Evolutionary conservation across 108 stramenopile genomes (phyloP).

Genomic region (Nannochloropsis oceanica): DNA sequence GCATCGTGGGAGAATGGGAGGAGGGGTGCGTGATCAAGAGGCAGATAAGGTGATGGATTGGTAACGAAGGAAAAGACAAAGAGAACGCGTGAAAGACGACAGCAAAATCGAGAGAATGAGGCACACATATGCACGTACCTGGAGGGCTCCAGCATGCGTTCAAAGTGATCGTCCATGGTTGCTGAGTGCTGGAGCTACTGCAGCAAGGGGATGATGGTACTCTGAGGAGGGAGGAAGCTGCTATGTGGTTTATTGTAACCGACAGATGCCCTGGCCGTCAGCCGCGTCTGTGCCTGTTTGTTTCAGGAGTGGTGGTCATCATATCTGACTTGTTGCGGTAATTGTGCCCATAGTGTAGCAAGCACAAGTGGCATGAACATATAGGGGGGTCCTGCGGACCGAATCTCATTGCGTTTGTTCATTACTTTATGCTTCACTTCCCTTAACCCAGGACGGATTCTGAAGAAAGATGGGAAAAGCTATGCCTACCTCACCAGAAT

Average conservation of each 20-base stretch:
- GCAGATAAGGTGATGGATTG: neutral
- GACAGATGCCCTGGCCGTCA: too few relatives aligned
- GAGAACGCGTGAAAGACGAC: neutral
- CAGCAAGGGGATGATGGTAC: neutral
- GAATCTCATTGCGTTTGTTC: too few relatives aligned
- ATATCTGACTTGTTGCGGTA: too few relatives aligned
- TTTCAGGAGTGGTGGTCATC: too few relatives aligned
- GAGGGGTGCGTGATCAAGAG: neutral
- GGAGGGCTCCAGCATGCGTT: slow-evolving; percentile 16
- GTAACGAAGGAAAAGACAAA: neutral
- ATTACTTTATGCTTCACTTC: too few relatives aligned
- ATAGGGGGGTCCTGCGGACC: too few relatives aligned
- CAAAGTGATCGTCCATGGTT: slow-evolving; percentile 18
- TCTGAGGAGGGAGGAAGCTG: neutral
- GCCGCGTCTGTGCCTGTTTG: too few relatives aligned
- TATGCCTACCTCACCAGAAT: too few relatives aligned
- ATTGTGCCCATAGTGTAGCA: too few relatives aligned
- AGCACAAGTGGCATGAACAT: too few relatives aligned
- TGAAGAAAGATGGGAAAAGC: too few relatives aligned
- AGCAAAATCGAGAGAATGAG: neutral
- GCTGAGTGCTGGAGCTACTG: neutral
- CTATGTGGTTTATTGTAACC: neutral
- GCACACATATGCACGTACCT: neutral
- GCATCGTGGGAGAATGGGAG: neutral
- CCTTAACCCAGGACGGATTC: too few relatives aligned